Evolutionary conservation across 2,329 filamentous ascomycete species (phyloP), one percentile per base, ranked within the genome.

Genomic region (Septoria linicola): DNA sequence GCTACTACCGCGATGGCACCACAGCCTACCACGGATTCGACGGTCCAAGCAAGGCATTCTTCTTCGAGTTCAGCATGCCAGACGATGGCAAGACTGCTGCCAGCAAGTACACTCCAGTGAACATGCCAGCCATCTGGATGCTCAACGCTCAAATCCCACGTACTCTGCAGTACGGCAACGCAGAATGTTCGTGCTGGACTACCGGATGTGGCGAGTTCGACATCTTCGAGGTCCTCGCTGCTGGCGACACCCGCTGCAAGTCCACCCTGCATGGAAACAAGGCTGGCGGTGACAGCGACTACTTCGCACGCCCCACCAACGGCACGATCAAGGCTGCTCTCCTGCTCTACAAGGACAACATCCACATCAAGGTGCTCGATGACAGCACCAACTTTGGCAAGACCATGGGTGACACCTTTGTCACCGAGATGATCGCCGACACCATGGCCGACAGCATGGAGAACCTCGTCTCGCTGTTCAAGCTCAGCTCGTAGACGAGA

Each of bases 51-150:
- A 89, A 89, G 73, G 76, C 85, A 47, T 89, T 91, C 73, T 76
- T 90, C 57, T 78, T 87, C 61, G 80, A 88, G 61, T 87, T 90
- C 68, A 74, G 75, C 49, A 91, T 91, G 87, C 86, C 86, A 7
- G 64, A 77, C 41, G 79, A 80, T 51, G 78, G 78, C 54, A 66
- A 73, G 45, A 71, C 66, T n/a, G 74, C 74, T 62, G 58, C 60
- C 20, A 56, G 48, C 51, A 60, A 59, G 34, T 68, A 68, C 56
- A 69, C 73, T 51, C 58, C 64, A 8, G 59, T 62, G 40, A 82
- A 90, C 70, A 87, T 87, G 78, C 86, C 87, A 7, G 83, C 87
- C 35, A 78, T 85, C 68, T 91, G 88, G 88, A 73, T 85, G 42
- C 79, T 91, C 54, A 91, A 91, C 70, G 83, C 81, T 14, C 77